Conservation (phyloP, 177 flowering plant species). For the Vitis hybrid region DNA sequence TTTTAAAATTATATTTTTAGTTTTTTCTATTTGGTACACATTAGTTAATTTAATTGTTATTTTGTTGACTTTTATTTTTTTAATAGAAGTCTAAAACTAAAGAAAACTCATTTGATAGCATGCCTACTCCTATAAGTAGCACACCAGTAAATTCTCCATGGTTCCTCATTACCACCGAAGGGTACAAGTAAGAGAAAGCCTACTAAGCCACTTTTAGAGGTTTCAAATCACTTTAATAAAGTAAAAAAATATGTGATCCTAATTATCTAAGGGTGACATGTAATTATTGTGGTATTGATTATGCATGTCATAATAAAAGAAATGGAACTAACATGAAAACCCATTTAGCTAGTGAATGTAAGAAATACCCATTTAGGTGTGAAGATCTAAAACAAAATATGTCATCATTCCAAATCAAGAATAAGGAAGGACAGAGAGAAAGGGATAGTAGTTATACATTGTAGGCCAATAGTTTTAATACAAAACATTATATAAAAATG, state of each 20-base stretch:
- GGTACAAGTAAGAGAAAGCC: not conserved
- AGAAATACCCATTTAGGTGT: not conserved
- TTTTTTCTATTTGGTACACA: too few species aligned
- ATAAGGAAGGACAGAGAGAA: not conserved
- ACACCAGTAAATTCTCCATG: not conserved
- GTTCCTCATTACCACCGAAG: not conserved
- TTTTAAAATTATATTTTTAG: too few species aligned
- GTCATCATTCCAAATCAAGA: too few species aligned
- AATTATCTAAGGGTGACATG: not conserved
- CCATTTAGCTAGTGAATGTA: not conserved
- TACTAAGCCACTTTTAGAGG: not conserved
- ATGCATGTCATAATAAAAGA: not conserved
- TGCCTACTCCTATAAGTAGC: not conserved
- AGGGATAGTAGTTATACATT: not conserved
- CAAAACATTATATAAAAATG: not conserved
- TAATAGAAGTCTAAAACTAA: too few species aligned
- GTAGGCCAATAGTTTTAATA: not conserved
- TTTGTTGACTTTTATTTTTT: too few species aligned
- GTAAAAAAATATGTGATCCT: not conserved
- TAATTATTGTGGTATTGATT: not conserved
- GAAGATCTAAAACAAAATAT: too few species aligned
- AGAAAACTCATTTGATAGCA: not conserved
- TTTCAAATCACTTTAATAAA: not conserved
- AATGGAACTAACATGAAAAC: not conserved
- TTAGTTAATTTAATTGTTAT: too few species aligned